These are phyloP conservation scores for Rhodotorula diobovata DNA, from an alignment of 768 basidiomycete genomes.

Conservation along the genomic window DNA sequence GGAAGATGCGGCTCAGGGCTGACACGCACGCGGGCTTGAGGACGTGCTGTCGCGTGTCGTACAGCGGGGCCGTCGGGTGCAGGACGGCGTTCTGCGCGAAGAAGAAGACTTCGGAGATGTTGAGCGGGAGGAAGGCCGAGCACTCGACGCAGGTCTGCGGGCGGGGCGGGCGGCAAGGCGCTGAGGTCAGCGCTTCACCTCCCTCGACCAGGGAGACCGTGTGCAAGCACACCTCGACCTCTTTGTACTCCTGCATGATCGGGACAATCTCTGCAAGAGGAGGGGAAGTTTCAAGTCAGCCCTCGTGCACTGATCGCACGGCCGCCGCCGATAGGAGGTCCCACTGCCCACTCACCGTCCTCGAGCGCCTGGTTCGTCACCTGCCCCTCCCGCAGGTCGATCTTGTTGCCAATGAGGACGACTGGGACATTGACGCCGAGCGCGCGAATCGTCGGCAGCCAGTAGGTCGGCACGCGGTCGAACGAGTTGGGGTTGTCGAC, in stretches of 20 bases:
- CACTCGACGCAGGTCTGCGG: constrained; percentile 84
- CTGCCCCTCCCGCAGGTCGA: constrained; percentile 85
- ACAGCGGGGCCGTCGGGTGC: constrained; percentile 92
- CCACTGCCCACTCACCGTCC: constrained; percentile 53
- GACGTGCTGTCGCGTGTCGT: constrained; percentile 92
- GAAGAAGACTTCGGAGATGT: constrained; percentile 91
- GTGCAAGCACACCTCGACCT: constrained; percentile 35
- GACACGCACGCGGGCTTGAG: constrained; percentile 86
- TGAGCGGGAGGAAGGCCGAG: constrained; percentile 38
- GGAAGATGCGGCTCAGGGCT: constrained; percentile 89
- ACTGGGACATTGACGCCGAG: constrained; percentile 97
- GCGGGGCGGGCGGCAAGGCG: not conserved
- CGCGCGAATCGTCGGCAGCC: constrained; percentile 91
- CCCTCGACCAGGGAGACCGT: too few species aligned
- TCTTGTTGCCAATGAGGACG: constrained; percentile 97
- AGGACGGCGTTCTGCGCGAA: constrained; percentile 97
- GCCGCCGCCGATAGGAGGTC: not conserved
- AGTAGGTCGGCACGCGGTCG: constrained; percentile 94
- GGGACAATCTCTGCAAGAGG: constrained; percentile 65
- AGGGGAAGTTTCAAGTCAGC: not conserved
- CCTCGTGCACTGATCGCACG: not conserved
- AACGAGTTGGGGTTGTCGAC: constrained; percentile 96
- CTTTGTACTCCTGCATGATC: constrained; percentile 98
- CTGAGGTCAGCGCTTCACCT: not conserved
- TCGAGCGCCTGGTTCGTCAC: constrained; percentile 91